Evolutionary conservation across 2,329 filamentous ascomycete species (phyloP).

Genomic region (Sordariomycetes sp.): DNA sequence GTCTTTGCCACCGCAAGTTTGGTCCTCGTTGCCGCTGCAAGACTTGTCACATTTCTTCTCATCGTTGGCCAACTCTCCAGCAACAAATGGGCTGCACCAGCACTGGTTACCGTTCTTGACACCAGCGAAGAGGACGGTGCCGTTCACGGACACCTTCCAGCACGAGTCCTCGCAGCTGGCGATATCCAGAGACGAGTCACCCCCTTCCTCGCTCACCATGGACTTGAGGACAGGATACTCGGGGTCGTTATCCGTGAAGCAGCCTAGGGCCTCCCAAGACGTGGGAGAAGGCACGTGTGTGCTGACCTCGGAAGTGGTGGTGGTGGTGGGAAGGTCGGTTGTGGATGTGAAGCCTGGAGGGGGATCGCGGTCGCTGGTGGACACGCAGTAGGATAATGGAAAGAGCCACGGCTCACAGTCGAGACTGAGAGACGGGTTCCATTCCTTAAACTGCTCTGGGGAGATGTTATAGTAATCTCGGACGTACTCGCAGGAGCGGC

Average conservation of each 20-base stretch:
- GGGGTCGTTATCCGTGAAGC: slow-evolving; percentile 24
- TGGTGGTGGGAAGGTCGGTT: slow-evolving; percentile 2
- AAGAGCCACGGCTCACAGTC: slow-evolving; percentile 8
- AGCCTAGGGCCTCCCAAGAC: slow-evolving; percentile 19
- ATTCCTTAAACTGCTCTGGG: slow-evolving; percentile 5
- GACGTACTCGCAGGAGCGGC: slow-evolving; percentile 4
- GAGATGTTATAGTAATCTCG: slow-evolving; percentile 3
- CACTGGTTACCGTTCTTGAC: slow-evolving; percentile 10
- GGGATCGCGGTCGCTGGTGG: slow-evolving; percentile 6
- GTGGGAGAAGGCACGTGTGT: slow-evolving; percentile 8
- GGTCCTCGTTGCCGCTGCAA: slow-evolving; percentile 7
- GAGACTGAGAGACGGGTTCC: slow-evolving; percentile 11
- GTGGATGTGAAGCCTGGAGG: slow-evolving; percentile 5
- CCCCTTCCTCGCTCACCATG: slow-evolving; percentile 13
- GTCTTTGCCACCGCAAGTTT: slow-evolving; percentile 10
- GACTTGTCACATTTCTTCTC: slow-evolving; percentile 8
- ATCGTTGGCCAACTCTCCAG: slow-evolving; percentile 6
- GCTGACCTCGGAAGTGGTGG: slow-evolving; percentile 6
- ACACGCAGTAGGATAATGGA: slow-evolving; percentile 10
- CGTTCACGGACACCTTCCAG: slow-evolving; percentile 8
- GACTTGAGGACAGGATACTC: slow-evolving; percentile 16
- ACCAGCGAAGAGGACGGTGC: slow-evolving; percentile 6
- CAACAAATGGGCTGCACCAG: slow-evolving; percentile 9
- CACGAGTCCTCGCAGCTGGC: slow-evolving; percentile 23
- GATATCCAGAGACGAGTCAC: slow-evolving; percentile 15